Percentiles rank a stretch among this genome's conserved stretches.
phyloP scores from a whole-genome alignment of 129 eudicot species.

The Lonicera japonica region DNA sequence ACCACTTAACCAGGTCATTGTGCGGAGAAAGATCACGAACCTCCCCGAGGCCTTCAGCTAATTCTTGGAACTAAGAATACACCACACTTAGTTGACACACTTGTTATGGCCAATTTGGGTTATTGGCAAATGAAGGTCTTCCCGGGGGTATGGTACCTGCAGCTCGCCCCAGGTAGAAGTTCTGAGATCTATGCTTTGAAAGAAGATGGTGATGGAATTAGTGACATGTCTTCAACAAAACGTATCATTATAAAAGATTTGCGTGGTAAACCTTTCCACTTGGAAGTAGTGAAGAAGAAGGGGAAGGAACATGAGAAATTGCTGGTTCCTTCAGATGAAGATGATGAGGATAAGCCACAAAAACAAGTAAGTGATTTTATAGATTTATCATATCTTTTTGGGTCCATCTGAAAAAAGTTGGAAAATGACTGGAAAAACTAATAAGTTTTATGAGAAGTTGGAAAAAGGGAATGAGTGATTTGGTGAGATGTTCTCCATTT shows the following conservation, averaged over 20 bases:
- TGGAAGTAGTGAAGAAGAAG: slow-evolving; percentile 81
- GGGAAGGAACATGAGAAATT: slow-evolving; percentile 84
- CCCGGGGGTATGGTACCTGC: slow-evolving; percentile 95
- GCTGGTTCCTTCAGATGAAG: slow-evolving; percentile 62
- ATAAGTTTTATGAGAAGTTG: too few relatives aligned
- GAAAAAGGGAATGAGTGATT: too few relatives aligned
- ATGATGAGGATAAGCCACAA: slow-evolving; percentile 22
- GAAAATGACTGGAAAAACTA: too few relatives aligned
- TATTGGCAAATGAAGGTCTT: slow-evolving; percentile 98
- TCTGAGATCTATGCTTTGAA: slow-evolving; percentile 77
- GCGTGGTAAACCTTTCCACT: slow-evolving; percentile 76
- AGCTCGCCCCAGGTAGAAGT: slow-evolving; percentile 97
- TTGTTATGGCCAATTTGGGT: slow-evolving; percentile 98
- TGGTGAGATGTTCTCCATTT: too few relatives aligned
- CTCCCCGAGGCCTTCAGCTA: slow-evolving; percentile 93
- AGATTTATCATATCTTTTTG: too few relatives aligned
- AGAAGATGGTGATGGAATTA: slow-evolving; percentile 48
- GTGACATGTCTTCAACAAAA: slow-evolving; percentile 43
- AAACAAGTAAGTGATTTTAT: slow-evolving; percentile 37
- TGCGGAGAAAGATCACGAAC: slow-evolving; percentile 89
- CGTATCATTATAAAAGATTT: slow-evolving; percentile 68
- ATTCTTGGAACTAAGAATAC: slow-evolving; percentile 77
- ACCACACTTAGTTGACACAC: slow-evolving; percentile 93
- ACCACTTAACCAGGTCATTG: slow-evolving; percentile 62
- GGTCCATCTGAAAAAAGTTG: too few relatives aligned